Percentiles rank a stretch among this genome's conserved stretches.
phyloP scores from a whole-genome alignment of 805 yeast genomes.

The Hanseniaspora mollemarum region DNA sequence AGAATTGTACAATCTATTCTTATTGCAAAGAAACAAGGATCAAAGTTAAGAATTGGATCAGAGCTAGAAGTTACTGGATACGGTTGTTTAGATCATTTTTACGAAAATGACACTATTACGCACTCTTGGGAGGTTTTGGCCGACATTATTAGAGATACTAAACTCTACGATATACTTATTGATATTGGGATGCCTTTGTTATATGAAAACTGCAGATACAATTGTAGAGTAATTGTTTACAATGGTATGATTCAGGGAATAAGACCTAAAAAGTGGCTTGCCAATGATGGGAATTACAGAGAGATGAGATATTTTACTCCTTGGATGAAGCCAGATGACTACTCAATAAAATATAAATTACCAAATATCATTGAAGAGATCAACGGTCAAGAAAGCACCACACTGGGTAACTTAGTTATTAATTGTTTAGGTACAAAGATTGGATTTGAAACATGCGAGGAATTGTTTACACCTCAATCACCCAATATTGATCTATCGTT shows the following conservation, averaged over 20 bases:
- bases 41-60: slow-evolving; percentile 87
- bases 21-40: slow-evolving; percentile 63
- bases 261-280: slow-evolving; percentile 85
- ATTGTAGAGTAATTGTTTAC: slow-evolving; percentile 75
- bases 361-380: slow-evolving; percentile 58
- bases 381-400: slow-evolving; percentile 57
- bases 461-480: slow-evolving; percentile 87
- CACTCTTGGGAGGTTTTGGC: slow-evolving; percentile 94
- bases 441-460: slow-evolving; percentile 99
- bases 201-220: slow-evolving; percentile 79
- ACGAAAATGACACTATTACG: slow-evolving; percentile 75
- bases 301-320: slow-evolving; percentile 97
- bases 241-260: slow-evolving; percentile 72
- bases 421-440: slow-evolving; percentile 74
- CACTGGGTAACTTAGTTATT: slow-evolving; percentile 84
- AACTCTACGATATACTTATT: slow-evolving; percentile 62
- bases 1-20: slow-evolving; percentile 72
- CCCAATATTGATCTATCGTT: slow-evolving; percentile 87
- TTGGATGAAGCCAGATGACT: slow-evolving; percentile 56
- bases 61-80: slow-evolving; percentile 92
- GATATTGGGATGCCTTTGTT: slow-evolving; percentile 93
- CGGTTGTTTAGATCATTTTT: slow-evolving; percentile 87
- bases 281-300: slow-evolving; percentile 95
- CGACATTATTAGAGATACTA: slow-evolving; percentile 55
- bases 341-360: slow-evolving; percentile 47